A percentile compares a stretch with the other conserved stretches of the same genome.
These are phyloP conservation scores for Flaveria robusta DNA, from an alignment of 129 eudicot genomes.

Conservation along the genomic window DNA sequence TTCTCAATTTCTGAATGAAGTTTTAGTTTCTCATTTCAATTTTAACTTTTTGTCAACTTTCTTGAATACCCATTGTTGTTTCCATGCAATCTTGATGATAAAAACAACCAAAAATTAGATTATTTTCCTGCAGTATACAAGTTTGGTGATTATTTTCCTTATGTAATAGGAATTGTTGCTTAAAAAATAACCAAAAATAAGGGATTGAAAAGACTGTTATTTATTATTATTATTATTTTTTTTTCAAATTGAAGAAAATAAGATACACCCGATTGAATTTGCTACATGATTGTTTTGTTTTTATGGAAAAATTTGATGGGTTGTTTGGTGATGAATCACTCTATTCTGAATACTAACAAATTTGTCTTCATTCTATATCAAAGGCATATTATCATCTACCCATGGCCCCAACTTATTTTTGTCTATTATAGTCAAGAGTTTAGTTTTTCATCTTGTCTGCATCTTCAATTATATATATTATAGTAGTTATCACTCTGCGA, in stretches of 20 bases:
- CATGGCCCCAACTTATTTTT: constrained; percentile 35
- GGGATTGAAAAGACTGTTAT: neutral
- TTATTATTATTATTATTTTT: no score
- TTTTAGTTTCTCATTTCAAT: neutral
- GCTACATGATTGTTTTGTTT: constrained; percentile 27
- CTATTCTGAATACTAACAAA: constrained; percentile 29
- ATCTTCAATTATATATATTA: constrained; percentile 29
- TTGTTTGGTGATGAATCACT: constrained; percentile 40
- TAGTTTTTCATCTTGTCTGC: constrained; percentile 41
- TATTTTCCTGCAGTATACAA: no score
- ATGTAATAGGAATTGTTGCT: no score
- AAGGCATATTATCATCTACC: constrained; percentile 37
- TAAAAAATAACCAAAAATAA: neutral
- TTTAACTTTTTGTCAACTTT: constrained; percentile 27
- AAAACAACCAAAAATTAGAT: neutral
- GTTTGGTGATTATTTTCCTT: no score
- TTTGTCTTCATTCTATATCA: constrained; percentile 41
- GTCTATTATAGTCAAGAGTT: constrained; percentile 31
- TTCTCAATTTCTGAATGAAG: neutral
- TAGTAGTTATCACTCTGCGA: constrained; percentile 28
- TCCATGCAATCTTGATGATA: neutral
- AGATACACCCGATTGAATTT: constrained; percentile 13
- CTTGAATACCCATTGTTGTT: neutral
- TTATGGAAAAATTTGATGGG: constrained; percentile 32
- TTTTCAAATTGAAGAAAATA: constrained; percentile 12